Evolutionary conservation across 164 flowering plant species (phyloP).

Genomic region (Stephania yunnanensis): DNA sequence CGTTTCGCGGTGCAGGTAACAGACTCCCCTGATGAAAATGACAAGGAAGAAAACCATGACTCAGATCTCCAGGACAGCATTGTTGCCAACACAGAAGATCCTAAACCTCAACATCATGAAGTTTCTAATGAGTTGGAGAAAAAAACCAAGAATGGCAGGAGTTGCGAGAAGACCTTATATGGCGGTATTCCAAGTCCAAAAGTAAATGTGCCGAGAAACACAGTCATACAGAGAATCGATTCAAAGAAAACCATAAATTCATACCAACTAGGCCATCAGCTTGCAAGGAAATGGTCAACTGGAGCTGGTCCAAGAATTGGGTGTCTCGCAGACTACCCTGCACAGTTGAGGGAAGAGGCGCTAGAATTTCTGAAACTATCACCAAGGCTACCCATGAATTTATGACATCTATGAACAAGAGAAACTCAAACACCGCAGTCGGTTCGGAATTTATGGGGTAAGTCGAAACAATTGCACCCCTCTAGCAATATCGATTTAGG

Average conservation of each 20-base stretch:
- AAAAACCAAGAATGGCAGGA: neutral
- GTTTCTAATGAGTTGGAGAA: slow-evolving; percentile 17
- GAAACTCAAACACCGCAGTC: no score
- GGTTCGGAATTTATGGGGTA: no score
- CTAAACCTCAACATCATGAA: slow-evolving; percentile 20
- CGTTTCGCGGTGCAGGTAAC: neutral
- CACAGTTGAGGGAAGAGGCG: slow-evolving; percentile 59
- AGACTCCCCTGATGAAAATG: slow-evolving; percentile 9
- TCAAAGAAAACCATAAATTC: slow-evolving; percentile 64
- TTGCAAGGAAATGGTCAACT: slow-evolving; percentile 68
- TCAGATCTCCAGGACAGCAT: neutral
- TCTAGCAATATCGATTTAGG: no score
- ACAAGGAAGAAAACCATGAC: neutral
- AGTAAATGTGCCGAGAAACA: slow-evolving; percentile 56
- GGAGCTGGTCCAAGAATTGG: slow-evolving; percentile 95
- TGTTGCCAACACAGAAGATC: slow-evolving; percentile 5
- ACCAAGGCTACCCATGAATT: slow-evolving; percentile 30
- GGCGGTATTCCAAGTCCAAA: slow-evolving; percentile 79
- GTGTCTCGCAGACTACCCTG: slow-evolving; percentile 81
- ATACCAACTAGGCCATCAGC: slow-evolving; percentile 70
- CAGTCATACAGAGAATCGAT: slow-evolving; percentile 64
- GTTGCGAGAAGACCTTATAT: slow-evolving; percentile 63
- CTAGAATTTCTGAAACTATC: slow-evolving; percentile 70
- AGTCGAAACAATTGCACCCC: no score
- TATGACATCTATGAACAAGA: no score